Evolutionary conservation across 169 alveolate genomes (phyloP), one percentile per base, ranked within the genome.

Genomic region (Plasmodium malariae): DNA sequence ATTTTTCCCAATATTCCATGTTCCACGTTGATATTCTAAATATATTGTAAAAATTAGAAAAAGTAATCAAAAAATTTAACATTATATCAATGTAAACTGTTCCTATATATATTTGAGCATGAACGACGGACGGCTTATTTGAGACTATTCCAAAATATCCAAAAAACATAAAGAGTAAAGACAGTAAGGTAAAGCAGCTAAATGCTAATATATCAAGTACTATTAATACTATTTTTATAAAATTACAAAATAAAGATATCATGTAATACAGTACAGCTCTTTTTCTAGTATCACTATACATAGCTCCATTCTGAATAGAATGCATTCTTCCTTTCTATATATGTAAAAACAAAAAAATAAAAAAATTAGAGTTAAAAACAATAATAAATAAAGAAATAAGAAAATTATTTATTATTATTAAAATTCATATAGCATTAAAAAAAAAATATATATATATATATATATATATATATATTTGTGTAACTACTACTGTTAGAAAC

Each of bases 91-190:
- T 24, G 19, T 40, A 43, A 28, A 63, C 68, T 67, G 54, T 48
- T 36, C 70, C 70, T 63, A 63, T 62, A 55, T 78, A 78, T 40
- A 62, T 28, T 21, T 26, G 7, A 19, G 68, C 76, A 76, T 40
- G 54, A 6, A 51, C 40, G 17, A 30, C 11, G 19, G 48, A 63
- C 11, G 80, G 89, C 36, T 45, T 78, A 14, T 32, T 26, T 43
- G 89, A 28, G 26, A 78, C 30, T 48, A 78, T 49, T 21, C 89
- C 89, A 32, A 62, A 26, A 55, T 78, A 78, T 43, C 89, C 89
- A 78, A 78, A 62, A 63, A 63, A 37, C 89, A 78, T 78, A 51
- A 62, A 62, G n/a, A 78, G 67, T 37, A 78, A 19, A 19, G 57
- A 17, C n/a, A 40, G 26, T 19, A 54, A 24, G 26, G 43, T 62